Evolutionary conservation across 148 eudicot genomes (phyloP).

Genomic region (Rhododendron griersonianum): DNA sequence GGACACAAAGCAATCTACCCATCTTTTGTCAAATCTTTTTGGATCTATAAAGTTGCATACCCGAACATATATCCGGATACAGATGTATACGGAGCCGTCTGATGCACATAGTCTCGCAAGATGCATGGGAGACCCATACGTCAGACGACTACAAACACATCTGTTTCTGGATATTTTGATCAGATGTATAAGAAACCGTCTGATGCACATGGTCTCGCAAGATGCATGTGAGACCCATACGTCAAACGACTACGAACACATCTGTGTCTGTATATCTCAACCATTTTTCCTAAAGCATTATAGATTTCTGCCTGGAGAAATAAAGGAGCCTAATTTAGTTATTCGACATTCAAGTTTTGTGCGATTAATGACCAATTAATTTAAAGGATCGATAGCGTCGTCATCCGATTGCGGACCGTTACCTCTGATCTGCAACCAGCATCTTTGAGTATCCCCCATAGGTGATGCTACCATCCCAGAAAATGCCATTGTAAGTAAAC

Average conservation of each 20-base stretch:
- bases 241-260: too few species aligned
- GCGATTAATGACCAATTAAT: neutral
- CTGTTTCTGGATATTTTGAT: too few species aligned
- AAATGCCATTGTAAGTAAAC: conserved; percentile 73
- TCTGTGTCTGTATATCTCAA: too few species aligned
- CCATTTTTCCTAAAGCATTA: too few species aligned
- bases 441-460: conserved; percentile 92
- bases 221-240: too few species aligned
- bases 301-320: too few species aligned
- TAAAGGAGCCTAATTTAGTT: too few species aligned
- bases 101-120: neutral
- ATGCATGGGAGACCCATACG: neutral
- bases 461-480: conserved; percentile 94
- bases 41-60: neutral
- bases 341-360: neutral
- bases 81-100: neutral
- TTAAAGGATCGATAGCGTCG: neutral
- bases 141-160: neutral
- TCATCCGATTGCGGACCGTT: neutral
- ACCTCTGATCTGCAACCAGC: conserved; percentile 91
- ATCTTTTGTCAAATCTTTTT: neutral
- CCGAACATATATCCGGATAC: neutral
- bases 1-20: too few species aligned
- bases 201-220: too few species aligned
- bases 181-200: too few species aligned